phyloP scores from a whole-genome alignment of 257 asterid genomes.

The Leonotis leonurus region DNA sequence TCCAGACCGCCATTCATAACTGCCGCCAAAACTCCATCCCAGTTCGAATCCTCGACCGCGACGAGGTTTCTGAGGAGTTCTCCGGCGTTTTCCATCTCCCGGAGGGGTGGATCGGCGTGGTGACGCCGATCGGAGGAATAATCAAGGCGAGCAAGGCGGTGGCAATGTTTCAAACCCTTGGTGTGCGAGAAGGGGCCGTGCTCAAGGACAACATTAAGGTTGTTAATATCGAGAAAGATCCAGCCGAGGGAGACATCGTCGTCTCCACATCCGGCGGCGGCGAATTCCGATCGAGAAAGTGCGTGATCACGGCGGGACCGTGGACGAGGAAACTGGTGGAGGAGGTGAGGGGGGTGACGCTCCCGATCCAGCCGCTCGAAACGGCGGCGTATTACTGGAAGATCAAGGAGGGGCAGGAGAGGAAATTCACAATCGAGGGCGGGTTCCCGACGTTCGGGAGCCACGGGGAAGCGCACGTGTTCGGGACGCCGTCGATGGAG shows the following conservation, averaged over 20 bases:
- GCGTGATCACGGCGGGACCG: slow-evolving; percentile 68
- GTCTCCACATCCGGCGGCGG: slow-evolving; percentile 25
- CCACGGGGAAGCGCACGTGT: slow-evolving; percentile 57
- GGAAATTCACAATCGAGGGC: slow-evolving; percentile 46
- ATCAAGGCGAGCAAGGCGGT: slow-evolving; percentile 88
- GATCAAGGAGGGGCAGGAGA: slow-evolving; percentile 48
- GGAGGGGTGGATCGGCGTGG: slow-evolving; percentile 67
- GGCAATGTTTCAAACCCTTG: slow-evolving; percentile 78
- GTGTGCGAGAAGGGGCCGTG: slow-evolving; percentile 44
- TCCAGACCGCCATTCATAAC: slow-evolving; percentile 34
- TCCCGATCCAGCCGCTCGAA: slow-evolving; percentile 76
- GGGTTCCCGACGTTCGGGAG: slow-evolving; percentile 82
- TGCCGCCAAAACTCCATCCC: slow-evolving; percentile 45
- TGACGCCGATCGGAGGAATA: slow-evolving; percentile 59
- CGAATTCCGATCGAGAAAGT: slow-evolving; percentile 27
- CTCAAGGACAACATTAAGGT: slow-evolving; percentile 50
- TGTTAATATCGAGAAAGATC: slow-evolving; percentile 29
- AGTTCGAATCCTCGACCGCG: slow-evolving; percentile 24
- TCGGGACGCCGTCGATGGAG: slow-evolving; percentile 82
- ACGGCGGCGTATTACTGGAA: slow-evolving; percentile 63
- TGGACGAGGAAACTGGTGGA: slow-evolving; percentile 55
- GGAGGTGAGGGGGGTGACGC: slow-evolving; percentile 31
- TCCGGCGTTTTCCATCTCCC: slow-evolving; percentile 44
- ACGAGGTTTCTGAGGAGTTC: slow-evolving; percentile 24
- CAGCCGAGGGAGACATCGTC: slow-evolving; percentile 18